Evolutionary conservation across 495 filamentous ascomycete species (phyloP), one percentile per base, ranked within the genome.

Genomic region (Aspergillus avenaceus): DNA sequence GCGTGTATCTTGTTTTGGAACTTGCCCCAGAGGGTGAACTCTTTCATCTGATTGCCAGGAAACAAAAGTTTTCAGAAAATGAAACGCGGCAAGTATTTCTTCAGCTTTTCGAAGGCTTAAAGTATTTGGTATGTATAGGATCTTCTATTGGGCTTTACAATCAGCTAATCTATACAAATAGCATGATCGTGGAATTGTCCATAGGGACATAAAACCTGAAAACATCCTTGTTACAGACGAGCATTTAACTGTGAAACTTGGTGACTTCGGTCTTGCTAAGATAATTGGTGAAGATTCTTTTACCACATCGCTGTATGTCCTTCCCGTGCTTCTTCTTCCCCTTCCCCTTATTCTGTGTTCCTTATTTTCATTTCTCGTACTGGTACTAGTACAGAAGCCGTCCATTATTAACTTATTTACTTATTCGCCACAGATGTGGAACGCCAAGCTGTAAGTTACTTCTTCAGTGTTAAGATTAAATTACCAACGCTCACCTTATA

Each of bases 271-370:
- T 21, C 80, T 99, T 23, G 93, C 95, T 19, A 99, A 99, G 66
- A 97, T 97, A 55, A 96, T 97, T 61, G 95, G 95, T 23, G 95
- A 97, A 65, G 90, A 97, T 56, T 97, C 92, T 2, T 99, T 99
- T 60, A 97, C 95, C 7, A 97, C 93, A 3, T 97, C 95, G 0
- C 73, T 99, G 63, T 86, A 72, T 68, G 82, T 74, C 40, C 5
- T 46, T 23, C 11, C 11, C 7, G 22, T 6, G 0, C 32, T 19
- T 40, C 8, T 13, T 9, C 14, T 28, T 25, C 5, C 24, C 9
- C 11, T 22, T 22, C 5, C 31, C 8, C 13, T 14, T 42, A 45
- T 8, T 7, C 16, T 29, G 23, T 14, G 8, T 5, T 38, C 16
- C 13, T 38, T 34, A 19, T 21, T n/a, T n/a, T n/a, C n/a, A n/a